Base-by-base conservation (phyloP, 2,329 filamentous ascomycete genomes). In the Geosmithia putterillii region DNA sequence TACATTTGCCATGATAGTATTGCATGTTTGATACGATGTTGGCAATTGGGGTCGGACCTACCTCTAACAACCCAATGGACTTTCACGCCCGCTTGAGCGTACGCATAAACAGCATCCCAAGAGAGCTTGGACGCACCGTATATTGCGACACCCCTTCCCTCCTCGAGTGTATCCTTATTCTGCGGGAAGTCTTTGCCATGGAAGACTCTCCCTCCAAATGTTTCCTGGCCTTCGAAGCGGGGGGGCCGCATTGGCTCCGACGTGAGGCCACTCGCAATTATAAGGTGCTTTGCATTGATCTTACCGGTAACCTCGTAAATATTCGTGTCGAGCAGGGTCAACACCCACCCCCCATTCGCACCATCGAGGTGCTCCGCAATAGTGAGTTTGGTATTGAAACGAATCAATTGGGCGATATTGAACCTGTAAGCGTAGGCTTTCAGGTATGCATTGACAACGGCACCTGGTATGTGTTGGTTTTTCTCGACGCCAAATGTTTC, bases 121-220 rank as follows among this genome's bases (percentile, higher is more conserved):
- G 74, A 74, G 2, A 70, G 75, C 53, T 81, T 81, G 1, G 64
- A 67, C 3, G 66, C 72, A 2, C 77, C 77, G 1, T 79, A 58
- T 2, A 81, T 65, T 0, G 70, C 41, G 14, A 41, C 43, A 7
- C 25, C 3, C 19, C 41, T 36, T 8, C 19, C 65, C 7, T 61
- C 55, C 0, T 52, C 58, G 40, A 61, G 58, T 7, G 57, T 53
- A 0, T 54, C 50, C 12, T 54, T 50, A 10, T 70, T 48, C 2
- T 53, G 51, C 0, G 56, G 48, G 0, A 57, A 54, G 18, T 61
- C 47, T 20, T 57, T 51, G 14, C 57, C 59, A 42, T 73, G 70
- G 44, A 73, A 68, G 0, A 72, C 41, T 0, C 61, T 60, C 1
- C 51, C 55, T 0, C 47, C 54, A 35, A 70, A 70, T 0, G 37